Percentiles rank a stretch among this genome's conserved stretches.
These are phyloP conservation scores for Fusarium xylarioides DNA, from an alignment of 2,329 filamentous ascomycete genomes.

Conservation along the genomic window DNA sequence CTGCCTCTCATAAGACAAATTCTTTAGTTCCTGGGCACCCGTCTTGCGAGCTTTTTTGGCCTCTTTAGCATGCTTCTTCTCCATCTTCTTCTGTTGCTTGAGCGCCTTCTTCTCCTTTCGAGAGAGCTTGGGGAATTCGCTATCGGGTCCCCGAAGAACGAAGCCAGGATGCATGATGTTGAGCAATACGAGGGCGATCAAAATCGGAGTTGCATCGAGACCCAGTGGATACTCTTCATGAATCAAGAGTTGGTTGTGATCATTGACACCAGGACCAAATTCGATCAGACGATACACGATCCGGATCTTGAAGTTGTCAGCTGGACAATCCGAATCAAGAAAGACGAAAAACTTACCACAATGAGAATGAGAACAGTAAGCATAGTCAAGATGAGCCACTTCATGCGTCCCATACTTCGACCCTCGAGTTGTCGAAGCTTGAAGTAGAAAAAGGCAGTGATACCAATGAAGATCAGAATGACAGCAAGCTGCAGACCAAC, in stretches of 20 bases:
- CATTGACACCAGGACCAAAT: constrained; percentile 57
- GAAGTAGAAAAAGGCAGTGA: constrained; percentile 50
- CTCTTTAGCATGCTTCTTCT: constrained; percentile 35
- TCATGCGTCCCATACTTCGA: constrained; percentile 43
- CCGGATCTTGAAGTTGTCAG: constrained; percentile 52
- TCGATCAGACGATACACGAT: constrained; percentile 70
- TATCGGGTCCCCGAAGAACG: constrained; percentile 55
- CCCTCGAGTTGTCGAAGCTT: constrained; percentile 38
- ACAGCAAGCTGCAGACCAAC: constrained; percentile 50
- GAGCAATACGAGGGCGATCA: constrained; percentile 54
- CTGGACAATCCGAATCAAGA: not conserved
- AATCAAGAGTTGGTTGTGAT: constrained; percentile 55
- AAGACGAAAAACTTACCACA: constrained; percentile 42
- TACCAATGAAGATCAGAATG: constrained; percentile 49
- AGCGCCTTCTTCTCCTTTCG: constrained; percentile 57
- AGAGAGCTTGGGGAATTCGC: constrained; percentile 54
- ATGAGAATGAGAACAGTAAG: constrained; percentile 49
- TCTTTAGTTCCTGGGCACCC: constrained; percentile 25
- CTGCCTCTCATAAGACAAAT: constrained; percentile 13
- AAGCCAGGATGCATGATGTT: constrained; percentile 59
- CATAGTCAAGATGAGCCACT: constrained; percentile 47
- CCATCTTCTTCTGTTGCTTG: constrained; percentile 48
- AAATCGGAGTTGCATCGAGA: constrained; percentile 65
- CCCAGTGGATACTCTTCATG: constrained; percentile 62
- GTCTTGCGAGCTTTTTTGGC: constrained; percentile 38